Conservation (phyloP, 805 yeast species). For the Metschnikowia anglica region DNA sequence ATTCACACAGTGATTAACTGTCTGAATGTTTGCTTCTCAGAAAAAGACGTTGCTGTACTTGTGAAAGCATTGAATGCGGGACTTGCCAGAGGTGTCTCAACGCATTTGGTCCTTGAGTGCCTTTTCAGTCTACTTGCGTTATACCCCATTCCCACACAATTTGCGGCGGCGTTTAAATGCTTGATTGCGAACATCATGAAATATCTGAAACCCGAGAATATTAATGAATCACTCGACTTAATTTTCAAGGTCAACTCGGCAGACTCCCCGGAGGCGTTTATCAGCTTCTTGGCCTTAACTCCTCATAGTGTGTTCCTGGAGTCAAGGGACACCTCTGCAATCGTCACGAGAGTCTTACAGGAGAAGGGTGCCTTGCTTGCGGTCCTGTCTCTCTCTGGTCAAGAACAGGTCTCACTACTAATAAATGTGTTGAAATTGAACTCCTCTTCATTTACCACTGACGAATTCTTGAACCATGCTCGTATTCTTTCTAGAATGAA, state of each 20-base stretch:
- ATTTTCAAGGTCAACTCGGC: conserved; percentile 5
- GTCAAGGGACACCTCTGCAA: neutral
- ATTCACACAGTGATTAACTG: conserved; percentile 1
- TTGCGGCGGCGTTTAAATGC: conserved; percentile 1
- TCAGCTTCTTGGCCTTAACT: conserved; percentile 7
- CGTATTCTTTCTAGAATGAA: conserved; percentile 6
- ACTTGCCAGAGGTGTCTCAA: conserved; percentile 2
- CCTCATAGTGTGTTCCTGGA: conserved; percentile 1
- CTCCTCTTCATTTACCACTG: neutral
- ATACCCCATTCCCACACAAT: conserved; percentile 3
- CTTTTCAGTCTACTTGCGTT: conserved; percentile 3
- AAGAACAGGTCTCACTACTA: conserved; percentile 11
- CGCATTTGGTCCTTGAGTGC: conserved; percentile 3
- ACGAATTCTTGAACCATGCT: conserved; percentile 7
- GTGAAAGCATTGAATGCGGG: conserved; percentile 5
- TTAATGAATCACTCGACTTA: conserved; percentile 1
- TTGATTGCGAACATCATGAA: neutral
- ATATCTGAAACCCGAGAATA: neutral
- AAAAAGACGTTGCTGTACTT: conserved; percentile 9
- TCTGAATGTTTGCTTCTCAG: neutral
- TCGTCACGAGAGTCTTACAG: conserved; percentile 1
- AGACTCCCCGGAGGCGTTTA: conserved; percentile 7
- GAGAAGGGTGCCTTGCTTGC: neutral
- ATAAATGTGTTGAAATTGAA: conserved; percentile 14
- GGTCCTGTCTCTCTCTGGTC: conserved; percentile 1